Conservation (phyloP, 176 grass and related monocot genomes). For the Eragrostis nindensis region DNA sequence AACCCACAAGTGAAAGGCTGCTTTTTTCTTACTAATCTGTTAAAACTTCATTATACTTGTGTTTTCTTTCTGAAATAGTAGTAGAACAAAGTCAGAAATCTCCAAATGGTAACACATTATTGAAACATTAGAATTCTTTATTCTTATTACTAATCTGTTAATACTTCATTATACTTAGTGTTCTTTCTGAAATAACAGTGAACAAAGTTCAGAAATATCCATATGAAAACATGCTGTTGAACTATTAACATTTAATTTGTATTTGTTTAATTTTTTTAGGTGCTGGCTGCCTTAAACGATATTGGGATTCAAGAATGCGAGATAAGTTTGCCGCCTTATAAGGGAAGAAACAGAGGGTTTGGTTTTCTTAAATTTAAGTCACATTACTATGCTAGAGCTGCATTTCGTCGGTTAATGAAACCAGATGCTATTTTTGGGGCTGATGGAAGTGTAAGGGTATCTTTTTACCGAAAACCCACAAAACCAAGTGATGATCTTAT, state of each 20-base stretch:
- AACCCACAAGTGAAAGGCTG: not conserved
- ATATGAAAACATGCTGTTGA: constrained; percentile 30
- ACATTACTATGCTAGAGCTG: constrained; percentile 57
- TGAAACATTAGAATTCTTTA: not conserved
- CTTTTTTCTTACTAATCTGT: too few species aligned
- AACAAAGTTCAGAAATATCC: not conserved
- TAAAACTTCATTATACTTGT: too few species aligned
- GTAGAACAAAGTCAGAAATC: too few species aligned
- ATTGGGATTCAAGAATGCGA: constrained; percentile 64
- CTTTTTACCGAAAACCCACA: constrained; percentile 54
- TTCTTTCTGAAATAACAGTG: constrained; percentile 1
- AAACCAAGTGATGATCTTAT: constrained; percentile 49
- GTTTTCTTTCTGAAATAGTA: too few species aligned
- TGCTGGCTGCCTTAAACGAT: constrained; percentile 57
- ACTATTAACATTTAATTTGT: constrained; percentile 35
- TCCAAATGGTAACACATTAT: too few species aligned
- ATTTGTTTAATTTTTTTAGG: constrained; percentile 44
- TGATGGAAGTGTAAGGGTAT: constrained; percentile 65
- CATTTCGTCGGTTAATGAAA: constrained; percentile 63
- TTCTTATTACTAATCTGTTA: not conserved
- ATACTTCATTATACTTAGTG: not conserved
- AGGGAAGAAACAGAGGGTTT: constrained; percentile 66
- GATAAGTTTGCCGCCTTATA: constrained; percentile 49
- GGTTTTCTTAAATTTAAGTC: constrained; percentile 63
- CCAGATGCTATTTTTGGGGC: constrained; percentile 58